Evolutionary conservation across 768 basidiomycete species (phyloP), one percentile per base, ranked within the genome.

Genomic region (Termitomyces sp.): DNA sequence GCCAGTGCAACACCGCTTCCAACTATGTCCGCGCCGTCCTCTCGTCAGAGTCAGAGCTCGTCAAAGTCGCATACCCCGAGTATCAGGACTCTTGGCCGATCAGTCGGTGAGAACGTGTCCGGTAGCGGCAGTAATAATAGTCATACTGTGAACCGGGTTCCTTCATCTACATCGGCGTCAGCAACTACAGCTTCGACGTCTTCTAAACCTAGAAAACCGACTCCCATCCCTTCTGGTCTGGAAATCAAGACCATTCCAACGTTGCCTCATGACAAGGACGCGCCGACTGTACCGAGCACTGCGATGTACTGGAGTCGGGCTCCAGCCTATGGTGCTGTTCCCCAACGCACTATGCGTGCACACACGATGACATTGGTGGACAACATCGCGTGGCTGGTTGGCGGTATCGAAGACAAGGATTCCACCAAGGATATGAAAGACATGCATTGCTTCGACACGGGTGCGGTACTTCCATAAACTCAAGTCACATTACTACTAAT

Each of bases 281-380:
- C 76, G 5, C 76, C 81, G 50, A 73, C 74, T 34, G 85, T 83
- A 0, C 85, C 92, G 1, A 82, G 88, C 49, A 90, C 90, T 0
- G 74, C 80, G 37, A 90, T 92, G 86, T 86, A 94, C 69, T 94
- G 92, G 92, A 89, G 87, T 66, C 79, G 80, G 53, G 92, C 92
- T 0, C 90, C 92, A 0, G 87, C 90, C 19, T 88, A 86, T 68
- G 92, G 92, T 0, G 55, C 73, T 0, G 60, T 90, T 32, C 90
- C 91, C 2, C 80, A 75, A 63, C 79, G 82, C 52, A 82, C 80
- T 10, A 82, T 95, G 75, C 82, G 93, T 4, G 90, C 92, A 2
- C 93, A 95, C 67, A 91, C 82, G 5, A 87, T 89, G 42, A 95
- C 90, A 0, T 74, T 95, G 45, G 86, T 95, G 19, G 93, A 95